These are phyloP conservation scores for Canavalia gladiata DNA, from an alignment of 306 rosid genomes.

Conservation along the genomic window DNA sequence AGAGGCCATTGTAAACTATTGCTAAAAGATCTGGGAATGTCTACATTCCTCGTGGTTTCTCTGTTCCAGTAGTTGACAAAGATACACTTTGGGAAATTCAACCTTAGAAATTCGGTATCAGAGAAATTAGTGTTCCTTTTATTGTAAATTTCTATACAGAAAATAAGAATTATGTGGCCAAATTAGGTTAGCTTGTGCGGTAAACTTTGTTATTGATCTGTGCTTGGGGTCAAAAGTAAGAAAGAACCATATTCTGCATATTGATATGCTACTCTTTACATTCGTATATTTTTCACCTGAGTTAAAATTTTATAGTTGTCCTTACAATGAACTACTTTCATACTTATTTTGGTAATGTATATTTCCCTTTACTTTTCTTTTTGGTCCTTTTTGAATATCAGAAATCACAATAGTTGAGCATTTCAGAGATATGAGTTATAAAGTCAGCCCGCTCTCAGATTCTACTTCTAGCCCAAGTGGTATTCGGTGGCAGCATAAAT, in stretches of 20 bases:
- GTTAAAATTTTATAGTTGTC: conserved; percentile 24
- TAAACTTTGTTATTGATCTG: conserved; percentile 7
- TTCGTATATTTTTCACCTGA: conserved; percentile 27
- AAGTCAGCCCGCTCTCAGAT: conserved; percentile 99
- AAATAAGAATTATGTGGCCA: neutral
- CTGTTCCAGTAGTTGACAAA: conserved; percentile 97
- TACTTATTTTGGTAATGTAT: conserved; percentile 12
- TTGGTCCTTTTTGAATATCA: conserved; percentile 47
- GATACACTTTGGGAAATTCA: conserved; percentile 90
- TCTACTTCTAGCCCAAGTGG: conserved; percentile 72
- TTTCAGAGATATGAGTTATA: conserved; percentile 98
- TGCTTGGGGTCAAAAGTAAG: conserved; percentile 8
- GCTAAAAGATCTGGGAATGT: conserved; percentile 92
- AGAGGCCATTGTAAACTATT: conserved; percentile 98
- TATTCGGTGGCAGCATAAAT: no score
- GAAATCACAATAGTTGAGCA: conserved; percentile 96
- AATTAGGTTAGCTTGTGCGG: neutral
- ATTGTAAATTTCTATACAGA: neutral
- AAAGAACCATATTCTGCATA: neutral
- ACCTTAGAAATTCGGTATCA: conserved; percentile 80
- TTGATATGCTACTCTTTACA: conserved; percentile 21
- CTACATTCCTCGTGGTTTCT: conserved; percentile 93
- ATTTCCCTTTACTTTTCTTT: neutral
- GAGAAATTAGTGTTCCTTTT: conserved; percentile 5
- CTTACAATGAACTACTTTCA: neutral